Percentiles rank a stretch among this genome's conserved stretches.
These are phyloP conservation scores for Raffaelea ambrosiae DNA, from an alignment of 2,329 filamentous ascomycete genomes.

Conservation along the genomic window DNA sequence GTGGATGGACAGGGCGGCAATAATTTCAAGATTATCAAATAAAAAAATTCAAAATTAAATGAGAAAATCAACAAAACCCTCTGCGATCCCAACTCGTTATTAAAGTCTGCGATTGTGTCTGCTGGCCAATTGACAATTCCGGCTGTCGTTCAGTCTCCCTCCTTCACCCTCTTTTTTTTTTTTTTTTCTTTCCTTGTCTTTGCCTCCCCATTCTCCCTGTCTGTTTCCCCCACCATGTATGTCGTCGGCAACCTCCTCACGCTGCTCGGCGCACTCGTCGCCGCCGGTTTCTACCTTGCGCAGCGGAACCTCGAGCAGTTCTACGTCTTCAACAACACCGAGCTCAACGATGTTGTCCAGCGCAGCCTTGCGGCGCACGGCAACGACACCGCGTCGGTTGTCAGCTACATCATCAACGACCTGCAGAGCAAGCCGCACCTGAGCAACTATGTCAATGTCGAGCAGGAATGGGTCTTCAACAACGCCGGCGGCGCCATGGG, in stretches of 20 bases:
- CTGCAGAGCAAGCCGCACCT: slow-evolving; percentile 47
- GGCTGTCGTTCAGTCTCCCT: too few relatives aligned
- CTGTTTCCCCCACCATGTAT: too few relatives aligned
- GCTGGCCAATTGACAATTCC: too few relatives aligned
- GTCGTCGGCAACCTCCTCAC: slow-evolving; percentile 28
- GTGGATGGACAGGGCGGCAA: too few relatives aligned
- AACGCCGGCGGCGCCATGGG: slow-evolving; percentile 90
- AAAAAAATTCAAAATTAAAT: too few relatives aligned
- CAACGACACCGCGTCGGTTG: slow-evolving; percentile 64
- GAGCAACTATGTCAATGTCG: slow-evolving; percentile 51
- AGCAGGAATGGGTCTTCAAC: slow-evolving; percentile 86
- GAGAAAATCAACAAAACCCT: too few relatives aligned
- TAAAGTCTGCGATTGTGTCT: too few relatives aligned
- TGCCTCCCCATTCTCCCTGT: too few relatives aligned
- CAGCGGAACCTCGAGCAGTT: slow-evolving; percentile 54
- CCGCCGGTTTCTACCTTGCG: slow-evolving; percentile 43
- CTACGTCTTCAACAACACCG: slow-evolving; percentile 65
- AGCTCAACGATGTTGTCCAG: slow-evolving; percentile 61
- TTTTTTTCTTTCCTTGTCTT: too few relatives aligned
- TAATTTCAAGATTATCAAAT: too few relatives aligned
- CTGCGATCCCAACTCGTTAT: too few relatives aligned
- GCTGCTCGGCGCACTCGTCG: slow-evolving; percentile 44
- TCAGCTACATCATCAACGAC: slow-evolving; percentile 61
- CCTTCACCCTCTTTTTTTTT: too few relatives aligned
- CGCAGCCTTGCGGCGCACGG: slow-evolving; percentile 60